Percentiles rank a stretch among this genome's conserved stretches.
Evolutionary conservation across 1,284 basidiomycete genomes (phyloP).

Genomic region (Ganoderma leucocontextum): DNA sequence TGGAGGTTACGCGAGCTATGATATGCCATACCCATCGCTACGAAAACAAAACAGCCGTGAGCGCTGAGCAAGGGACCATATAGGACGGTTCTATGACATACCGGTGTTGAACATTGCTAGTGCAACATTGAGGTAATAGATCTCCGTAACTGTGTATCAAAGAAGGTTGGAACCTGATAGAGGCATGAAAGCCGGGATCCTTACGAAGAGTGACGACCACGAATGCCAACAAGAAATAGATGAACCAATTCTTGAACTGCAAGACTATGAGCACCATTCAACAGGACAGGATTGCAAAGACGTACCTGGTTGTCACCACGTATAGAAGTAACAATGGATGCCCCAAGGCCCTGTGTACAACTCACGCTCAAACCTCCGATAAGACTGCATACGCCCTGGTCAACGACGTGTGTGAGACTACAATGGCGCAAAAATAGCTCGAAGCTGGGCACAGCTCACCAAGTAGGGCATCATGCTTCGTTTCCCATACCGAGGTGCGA

Average conservation of each 20-base stretch:
- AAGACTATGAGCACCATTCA: conserved; percentile 3
- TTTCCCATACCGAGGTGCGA: conserved; percentile 66
- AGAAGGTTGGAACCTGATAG: not conserved
- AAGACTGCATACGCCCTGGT: conserved; percentile 61
- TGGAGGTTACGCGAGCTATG: conserved; percentile 39
- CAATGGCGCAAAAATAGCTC: not conserved
- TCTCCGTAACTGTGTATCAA: conserved; percentile 52
- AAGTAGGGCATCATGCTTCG: conserved; percentile 70
- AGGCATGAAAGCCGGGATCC: conserved; percentile 5
- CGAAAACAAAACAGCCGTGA: conserved; percentile 1
- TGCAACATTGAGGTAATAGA: conserved; percentile 76
- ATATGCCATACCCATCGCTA: conserved; percentile 44
- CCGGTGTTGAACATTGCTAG: conserved; percentile 73
- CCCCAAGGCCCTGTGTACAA: conserved; percentile 72
- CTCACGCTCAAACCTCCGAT: conserved; percentile 75
- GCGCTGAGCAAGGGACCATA: not conserved
- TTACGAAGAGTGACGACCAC: conserved; percentile 59
- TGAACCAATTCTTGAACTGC: conserved; percentile 67
- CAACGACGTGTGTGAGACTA: not conserved
- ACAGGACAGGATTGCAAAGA: not conserved
- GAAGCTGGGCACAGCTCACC: conserved; percentile 27
- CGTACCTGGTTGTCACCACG: conserved; percentile 52
- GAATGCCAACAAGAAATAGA: conserved; percentile 64
- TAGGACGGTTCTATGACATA: conserved; percentile 25
- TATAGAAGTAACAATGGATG: conserved; percentile 70